These are phyloP conservation scores for Diaporthe sp. DNA, from an alignment of 2,329 filamentous ascomycete genomes.

Conservation along the genomic window DNA sequence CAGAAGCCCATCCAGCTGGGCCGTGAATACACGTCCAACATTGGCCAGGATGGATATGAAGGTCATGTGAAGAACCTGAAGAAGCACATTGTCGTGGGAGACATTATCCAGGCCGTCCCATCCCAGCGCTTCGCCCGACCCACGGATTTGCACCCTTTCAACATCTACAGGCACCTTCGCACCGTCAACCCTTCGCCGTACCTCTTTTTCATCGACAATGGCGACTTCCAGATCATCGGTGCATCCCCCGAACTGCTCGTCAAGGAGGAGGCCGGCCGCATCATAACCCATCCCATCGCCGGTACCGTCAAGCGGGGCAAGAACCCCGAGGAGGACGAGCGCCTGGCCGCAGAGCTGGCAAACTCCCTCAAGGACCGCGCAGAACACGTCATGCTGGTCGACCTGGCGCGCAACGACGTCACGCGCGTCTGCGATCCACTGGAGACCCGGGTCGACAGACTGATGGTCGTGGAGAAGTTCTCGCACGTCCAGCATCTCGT, in stretches of 20 bases:
- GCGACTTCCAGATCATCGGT: slow-evolving; percentile 93
- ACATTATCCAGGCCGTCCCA: slow-evolving; percentile 98
- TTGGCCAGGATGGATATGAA: slow-evolving; percentile 91
- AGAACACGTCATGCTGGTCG: slow-evolving; percentile 98
- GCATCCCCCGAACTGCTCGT: slow-evolving; percentile 95
- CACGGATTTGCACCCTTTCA: slow-evolving; percentile 94
- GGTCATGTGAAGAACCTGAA: slow-evolving; percentile 88
- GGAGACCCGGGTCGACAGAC: slow-evolving; percentile 88
- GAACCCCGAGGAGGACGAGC: slow-evolving; percentile 84
- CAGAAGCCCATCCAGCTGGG: slow-evolving; percentile 80
- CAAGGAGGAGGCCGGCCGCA: slow-evolving; percentile 86
- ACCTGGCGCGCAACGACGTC: slow-evolving; percentile 95
- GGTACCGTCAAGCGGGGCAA: slow-evolving; percentile 92
- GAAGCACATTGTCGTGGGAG: slow-evolving; percentile 89
- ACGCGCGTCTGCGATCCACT: slow-evolving; percentile 94
- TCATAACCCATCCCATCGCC: slow-evolving; percentile 97
- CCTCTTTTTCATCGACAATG: slow-evolving; percentile 94
- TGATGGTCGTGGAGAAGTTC: slow-evolving; percentile 96
- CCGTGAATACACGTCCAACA: slow-evolving; percentile 90
- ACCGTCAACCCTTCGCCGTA: slow-evolving; percentile 99
- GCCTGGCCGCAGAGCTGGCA: slow-evolving; percentile 81
- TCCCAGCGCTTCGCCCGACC: slow-evolving; percentile 93
- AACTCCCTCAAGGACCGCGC: slow-evolving; percentile 90
- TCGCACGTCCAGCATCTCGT: slow-evolving; percentile 98
- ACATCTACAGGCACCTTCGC: slow-evolving; percentile 94